Percentiles rank a stretch among this genome's conserved stretches.
Evolutionary conservation across 1,284 basidiomycete genomes (phyloP).

Genomic region (Tetrapyrgos nigripes): DNA sequence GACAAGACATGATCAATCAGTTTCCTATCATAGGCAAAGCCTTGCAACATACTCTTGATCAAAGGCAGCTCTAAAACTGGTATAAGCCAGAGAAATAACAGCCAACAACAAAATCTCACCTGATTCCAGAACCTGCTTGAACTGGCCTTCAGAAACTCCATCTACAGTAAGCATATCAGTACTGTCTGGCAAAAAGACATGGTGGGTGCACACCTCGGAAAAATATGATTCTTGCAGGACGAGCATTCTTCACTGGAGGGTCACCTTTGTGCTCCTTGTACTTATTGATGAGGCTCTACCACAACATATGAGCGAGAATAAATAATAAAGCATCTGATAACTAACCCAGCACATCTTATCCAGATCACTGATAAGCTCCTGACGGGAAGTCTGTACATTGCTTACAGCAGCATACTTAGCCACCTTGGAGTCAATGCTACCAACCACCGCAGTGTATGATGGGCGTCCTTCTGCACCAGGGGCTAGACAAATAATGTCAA

Average conservation of each 20-base stretch:
- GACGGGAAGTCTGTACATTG: slow-evolving; percentile 69
- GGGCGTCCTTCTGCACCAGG: slow-evolving; percentile 76
- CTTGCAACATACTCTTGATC: slow-evolving; percentile 53
- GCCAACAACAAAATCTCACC: slow-evolving; percentile 42
- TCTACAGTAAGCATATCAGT: slow-evolving; percentile 44
- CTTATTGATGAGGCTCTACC: slow-evolving; percentile 57
- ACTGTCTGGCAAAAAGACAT: background rate
- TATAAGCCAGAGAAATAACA: background rate
- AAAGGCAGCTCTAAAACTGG: slow-evolving; percentile 56
- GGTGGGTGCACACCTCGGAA: slow-evolving; percentile 60
- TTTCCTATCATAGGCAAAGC: background rate
- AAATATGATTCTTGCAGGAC: slow-evolving; percentile 75
- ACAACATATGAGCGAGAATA: background rate
- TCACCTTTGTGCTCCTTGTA: slow-evolving; percentile 67
- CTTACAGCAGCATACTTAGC: slow-evolving; percentile 63
- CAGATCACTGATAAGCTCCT: slow-evolving; percentile 79
- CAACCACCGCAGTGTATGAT: slow-evolving; percentile 79
- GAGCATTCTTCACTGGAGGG: no score
- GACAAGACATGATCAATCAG: slow-evolving; percentile 7
- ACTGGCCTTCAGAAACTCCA: slow-evolving; percentile 84
- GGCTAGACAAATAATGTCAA: no score
- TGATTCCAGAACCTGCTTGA: slow-evolving; percentile 67
- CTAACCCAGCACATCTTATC: slow-evolving; percentile 63
- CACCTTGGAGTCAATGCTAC: slow-evolving; percentile 71
- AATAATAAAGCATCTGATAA: slow-evolving; percentile 2